Evolutionary conservation across 192 early-diverging fungal species (phyloP).

Genomic region (Coemansia sp.): DNA sequence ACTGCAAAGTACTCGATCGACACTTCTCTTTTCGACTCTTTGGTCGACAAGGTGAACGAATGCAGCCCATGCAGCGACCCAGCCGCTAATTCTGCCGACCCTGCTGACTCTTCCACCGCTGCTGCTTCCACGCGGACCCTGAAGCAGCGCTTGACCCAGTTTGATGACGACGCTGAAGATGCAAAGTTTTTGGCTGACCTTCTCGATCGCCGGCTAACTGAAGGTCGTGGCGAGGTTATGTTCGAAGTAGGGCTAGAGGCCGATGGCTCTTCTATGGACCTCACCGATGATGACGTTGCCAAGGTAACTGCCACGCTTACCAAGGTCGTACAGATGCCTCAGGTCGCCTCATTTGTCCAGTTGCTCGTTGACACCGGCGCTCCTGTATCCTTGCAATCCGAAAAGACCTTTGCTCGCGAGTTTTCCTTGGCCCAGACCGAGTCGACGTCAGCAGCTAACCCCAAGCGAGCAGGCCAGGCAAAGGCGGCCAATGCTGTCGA

Average conservation of each 20-base stretch:
- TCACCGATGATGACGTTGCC: slow-evolving; percentile 57
- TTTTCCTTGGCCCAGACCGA: slow-evolving; percentile 5
- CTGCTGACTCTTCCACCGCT: neutral
- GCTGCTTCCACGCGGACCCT: slow-evolving; percentile 18
- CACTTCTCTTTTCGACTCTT: slow-evolving; percentile 43
- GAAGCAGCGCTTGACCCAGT: slow-evolving; percentile 58
- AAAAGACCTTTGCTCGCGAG: slow-evolving; percentile 12
- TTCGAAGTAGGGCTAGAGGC: slow-evolving; percentile 79
- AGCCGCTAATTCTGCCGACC: neutral
- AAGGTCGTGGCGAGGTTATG: slow-evolving; percentile 72
- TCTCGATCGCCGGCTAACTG: slow-evolving; percentile 55
- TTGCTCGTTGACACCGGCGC: slow-evolving; percentile 35
- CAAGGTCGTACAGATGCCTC: slow-evolving; percentile 19
- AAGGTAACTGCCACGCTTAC: slow-evolving; percentile 47
- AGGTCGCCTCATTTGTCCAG: slow-evolving; percentile 32
- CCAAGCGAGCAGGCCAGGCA: slow-evolving; percentile 5
- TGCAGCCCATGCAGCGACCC: neutral
- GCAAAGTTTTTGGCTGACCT: slow-evolving; percentile 47
- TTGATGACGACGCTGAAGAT: slow-evolving; percentile 43
- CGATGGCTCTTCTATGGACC: slow-evolving; percentile 70
- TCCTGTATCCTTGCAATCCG: neutral
- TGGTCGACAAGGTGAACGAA: slow-evolving; percentile 43
- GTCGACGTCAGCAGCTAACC: neutral
- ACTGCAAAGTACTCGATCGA: slow-evolving; percentile 48
- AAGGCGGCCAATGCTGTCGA: neutral